phyloP scores from a whole-genome alignment of 2,329 filamentous ascomycete species.

The Ceratocystiopsis brevicomis region DNA sequence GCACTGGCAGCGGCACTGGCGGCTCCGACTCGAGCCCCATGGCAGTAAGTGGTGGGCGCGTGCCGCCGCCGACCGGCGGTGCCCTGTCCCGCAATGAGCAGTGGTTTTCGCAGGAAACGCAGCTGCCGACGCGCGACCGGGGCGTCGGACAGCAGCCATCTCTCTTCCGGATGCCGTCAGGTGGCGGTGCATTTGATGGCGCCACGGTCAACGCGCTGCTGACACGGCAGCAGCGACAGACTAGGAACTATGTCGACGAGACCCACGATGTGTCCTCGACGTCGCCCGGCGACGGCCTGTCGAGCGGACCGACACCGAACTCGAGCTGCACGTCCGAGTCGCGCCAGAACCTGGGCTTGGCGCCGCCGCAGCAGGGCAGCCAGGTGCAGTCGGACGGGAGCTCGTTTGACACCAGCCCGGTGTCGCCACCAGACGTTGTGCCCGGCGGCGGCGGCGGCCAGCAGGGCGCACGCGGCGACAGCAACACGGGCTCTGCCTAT shows the following conservation, averaged over 20 bases:
- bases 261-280: conserved; percentile 25
- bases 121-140: conserved; percentile 16
- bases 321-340: conserved; percentile 33
- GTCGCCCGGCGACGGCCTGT: conserved; percentile 30
- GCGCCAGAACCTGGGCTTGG: conserved; percentile 11
- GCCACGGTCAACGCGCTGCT: no score
- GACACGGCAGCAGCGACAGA: background rate
- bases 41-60: no score
- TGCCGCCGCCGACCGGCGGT: no score
- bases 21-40: no score
- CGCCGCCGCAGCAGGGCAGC: conserved; percentile 9
- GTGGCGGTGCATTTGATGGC: no score
- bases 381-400: conserved; percentile 13
- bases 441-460: background rate
- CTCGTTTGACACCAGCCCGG: conserved; percentile 35
- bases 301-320: conserved; percentile 39
- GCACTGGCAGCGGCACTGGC: background rate
- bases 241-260: conserved; percentile 21
- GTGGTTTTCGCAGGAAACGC: conserved; percentile 23
- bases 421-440: conserved; percentile 15
- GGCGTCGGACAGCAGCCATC: conserved; percentile 3
- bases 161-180: no score
- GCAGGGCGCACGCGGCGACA: conserved; percentile 15
- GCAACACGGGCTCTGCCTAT: conserved; percentile 18
- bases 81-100: conserved; percentile 2